Percentiles rank a stretch among this genome's conserved stretches.
Evolutionary conservation across 768 basidiomycete genomes (phyloP).

Genomic region (Pulveroboletus sp.): DNA sequence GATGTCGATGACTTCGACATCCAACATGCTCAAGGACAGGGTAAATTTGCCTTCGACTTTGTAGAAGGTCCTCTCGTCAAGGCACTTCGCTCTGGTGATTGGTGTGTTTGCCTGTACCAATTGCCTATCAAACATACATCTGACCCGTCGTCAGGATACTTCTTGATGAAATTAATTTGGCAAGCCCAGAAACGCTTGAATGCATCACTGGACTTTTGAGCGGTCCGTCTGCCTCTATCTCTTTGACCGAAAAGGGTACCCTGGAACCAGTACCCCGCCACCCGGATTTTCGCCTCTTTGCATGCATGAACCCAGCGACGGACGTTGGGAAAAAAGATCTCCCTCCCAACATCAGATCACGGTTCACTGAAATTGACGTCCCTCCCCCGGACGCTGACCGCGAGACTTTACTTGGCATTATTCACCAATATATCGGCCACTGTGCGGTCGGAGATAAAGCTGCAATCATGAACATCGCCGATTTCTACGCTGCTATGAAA

Average conservation of each 20-base stretch:
- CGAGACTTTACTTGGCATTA: constrained; percentile 83
- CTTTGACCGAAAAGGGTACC: constrained; percentile 89
- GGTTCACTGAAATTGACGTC: constrained; percentile 95
- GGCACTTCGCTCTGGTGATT: constrained; percentile 83
- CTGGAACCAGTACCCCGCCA: constrained; percentile 88
- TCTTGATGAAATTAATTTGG: constrained; percentile 94
- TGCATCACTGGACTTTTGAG: constrained; percentile 86
- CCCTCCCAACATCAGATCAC: constrained; percentile 81
- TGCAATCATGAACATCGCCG: constrained; percentile 85
- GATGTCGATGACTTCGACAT: constrained; percentile 80
- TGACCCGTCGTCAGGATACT: constrained; percentile 60
- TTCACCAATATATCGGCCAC: constrained; percentile 84
- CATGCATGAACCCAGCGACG: constrained; percentile 99
- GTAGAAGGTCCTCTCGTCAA: constrained; percentile 95
- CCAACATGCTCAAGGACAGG: constrained; percentile 82
- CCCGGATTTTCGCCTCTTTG: constrained; percentile 92
- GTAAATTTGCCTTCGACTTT: constrained; percentile 91
- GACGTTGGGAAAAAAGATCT: constrained; percentile 98
- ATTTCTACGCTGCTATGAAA: constrained; percentile 85
- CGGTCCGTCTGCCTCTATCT: constrained; percentile 82
- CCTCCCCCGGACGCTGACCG: constrained; percentile 90
- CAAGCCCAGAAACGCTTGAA: constrained; percentile 91
- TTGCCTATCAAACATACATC: background rate
- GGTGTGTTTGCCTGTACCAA: constrained; percentile 49
- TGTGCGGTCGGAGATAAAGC: constrained; percentile 81